phyloP scores from a whole-genome alignment of 176 grass and related monocot genomes.

The Alopecurus myosuroides region DNA sequence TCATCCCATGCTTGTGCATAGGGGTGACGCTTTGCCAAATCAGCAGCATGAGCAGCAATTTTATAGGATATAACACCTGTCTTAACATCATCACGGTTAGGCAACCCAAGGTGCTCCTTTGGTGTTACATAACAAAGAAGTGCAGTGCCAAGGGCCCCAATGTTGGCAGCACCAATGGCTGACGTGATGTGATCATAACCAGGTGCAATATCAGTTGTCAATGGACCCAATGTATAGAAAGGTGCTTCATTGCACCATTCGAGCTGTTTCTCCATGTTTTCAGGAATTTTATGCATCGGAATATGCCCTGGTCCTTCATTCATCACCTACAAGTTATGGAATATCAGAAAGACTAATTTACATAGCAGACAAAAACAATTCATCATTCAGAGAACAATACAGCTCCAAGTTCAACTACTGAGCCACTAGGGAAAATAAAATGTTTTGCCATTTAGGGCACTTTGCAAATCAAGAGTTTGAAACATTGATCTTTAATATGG shows the following conservation, averaged over 20 bases:
- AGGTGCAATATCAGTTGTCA: constrained; percentile 97
- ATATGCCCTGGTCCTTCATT: constrained; percentile 97
- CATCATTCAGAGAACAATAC: neutral
- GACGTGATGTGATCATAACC: constrained; percentile 99
- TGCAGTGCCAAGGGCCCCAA: constrained; percentile 89
- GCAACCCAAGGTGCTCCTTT: constrained; percentile 97
- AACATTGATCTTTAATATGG: neutral
- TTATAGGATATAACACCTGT: constrained; percentile 92
- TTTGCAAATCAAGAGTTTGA: neutral
- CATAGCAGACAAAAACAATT: neutral
- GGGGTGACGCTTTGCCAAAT: constrained; percentile 92
- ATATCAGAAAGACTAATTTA: constrained; percentile 13
- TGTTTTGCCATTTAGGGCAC: neutral
- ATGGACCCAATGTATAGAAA: constrained; percentile 91
- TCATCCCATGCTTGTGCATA: constrained; percentile 94
- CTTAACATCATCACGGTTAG: constrained; percentile 96
- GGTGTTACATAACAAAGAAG: constrained; percentile 99
- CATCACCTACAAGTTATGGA: constrained; percentile 67
- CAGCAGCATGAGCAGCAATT: constrained; percentile 94
- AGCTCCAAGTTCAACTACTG: neutral
- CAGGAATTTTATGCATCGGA: constrained; percentile 97
- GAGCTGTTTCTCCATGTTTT: constrained; percentile 96
- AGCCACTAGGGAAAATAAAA: neutral
- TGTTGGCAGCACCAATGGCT: constrained; percentile 95
- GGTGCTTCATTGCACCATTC: constrained; percentile 99